These are phyloP conservation scores for Podospora bellae-mahoneyi DNA, from an alignment of 495 filamentous ascomycete species.

Conservation along the genomic window DNA sequence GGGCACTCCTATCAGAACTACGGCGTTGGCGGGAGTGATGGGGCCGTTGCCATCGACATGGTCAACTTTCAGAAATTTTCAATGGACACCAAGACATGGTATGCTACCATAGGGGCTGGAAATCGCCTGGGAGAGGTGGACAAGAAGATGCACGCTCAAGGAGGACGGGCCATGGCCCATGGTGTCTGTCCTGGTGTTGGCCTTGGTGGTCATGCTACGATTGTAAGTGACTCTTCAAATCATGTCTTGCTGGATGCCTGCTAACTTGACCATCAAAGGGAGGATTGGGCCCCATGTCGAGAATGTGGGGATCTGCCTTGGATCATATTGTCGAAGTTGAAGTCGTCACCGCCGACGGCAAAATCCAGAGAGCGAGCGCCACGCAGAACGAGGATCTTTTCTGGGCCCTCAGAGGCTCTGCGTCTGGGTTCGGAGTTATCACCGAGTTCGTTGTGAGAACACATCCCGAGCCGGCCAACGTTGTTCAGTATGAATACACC, in stretches of 20 bases:
- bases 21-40: constrained; percentile 51
- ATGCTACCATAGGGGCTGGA: constrained; percentile 66
- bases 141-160: constrained; percentile 54
- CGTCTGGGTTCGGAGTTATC: constrained; percentile 60
- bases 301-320: constrained; percentile 55
- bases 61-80: constrained; percentile 51
- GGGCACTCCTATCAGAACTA: constrained; percentile 64
- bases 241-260: too few relatives aligned
- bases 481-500: constrained; percentile 51
- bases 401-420: constrained; percentile 58
- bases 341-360: constrained; percentile 59
- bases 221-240: constrained; percentile 30
- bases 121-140: constrained; percentile 60
- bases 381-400: constrained; percentile 56
- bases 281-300: constrained; percentile 51
- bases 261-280: constrained; percentile 29
- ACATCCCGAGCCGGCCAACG: constrained; percentile 51
- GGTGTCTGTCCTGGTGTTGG: constrained; percentile 64
- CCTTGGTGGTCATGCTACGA: constrained; percentile 67
- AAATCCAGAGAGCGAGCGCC: constrained; percentile 51
- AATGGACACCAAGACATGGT: constrained; percentile 52
- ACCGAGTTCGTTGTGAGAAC: constrained; percentile 62
- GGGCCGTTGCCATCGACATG: constrained; percentile 57
- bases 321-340: constrained; percentile 55
- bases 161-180: constrained; percentile 63